Percentiles rank a stretch among this genome's conserved stretches.
These are phyloP conservation scores for Flaveria linearis DNA, from an alignment of 129 eudicot species.

Conservation along the genomic window DNA sequence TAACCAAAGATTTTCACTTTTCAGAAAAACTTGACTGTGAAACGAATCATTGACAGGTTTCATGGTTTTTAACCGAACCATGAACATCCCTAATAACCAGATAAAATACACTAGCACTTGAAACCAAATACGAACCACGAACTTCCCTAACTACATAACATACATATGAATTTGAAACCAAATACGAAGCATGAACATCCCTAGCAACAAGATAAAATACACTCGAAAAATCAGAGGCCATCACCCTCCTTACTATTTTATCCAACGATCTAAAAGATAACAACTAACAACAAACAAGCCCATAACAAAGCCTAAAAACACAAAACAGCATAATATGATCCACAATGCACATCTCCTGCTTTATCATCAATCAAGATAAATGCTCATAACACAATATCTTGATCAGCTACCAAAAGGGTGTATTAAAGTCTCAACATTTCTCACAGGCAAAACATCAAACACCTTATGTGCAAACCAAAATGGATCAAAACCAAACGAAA, in stretches of 20 bases:
- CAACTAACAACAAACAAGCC: not conserved
- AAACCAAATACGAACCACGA: not conserved
- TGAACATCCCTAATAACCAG: not conserved
- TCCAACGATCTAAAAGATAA: not conserved
- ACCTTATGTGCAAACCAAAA: not conserved
- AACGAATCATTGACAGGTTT: not conserved
- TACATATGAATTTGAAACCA: no score
- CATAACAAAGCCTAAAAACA: not conserved
- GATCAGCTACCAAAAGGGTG: not conserved
- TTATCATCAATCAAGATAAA: not conserved
- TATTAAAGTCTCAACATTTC: not conserved
- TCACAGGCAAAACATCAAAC: not conserved
- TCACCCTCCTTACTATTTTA: not conserved
- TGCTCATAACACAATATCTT: not conserved
- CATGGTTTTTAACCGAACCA: not conserved
- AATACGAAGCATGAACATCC: no score
- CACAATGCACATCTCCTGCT: slow-evolving; percentile 5
- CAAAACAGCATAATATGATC: not conserved
- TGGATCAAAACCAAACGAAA: not conserved
- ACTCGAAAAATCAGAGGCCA: no score
- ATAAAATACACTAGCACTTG: not conserved
- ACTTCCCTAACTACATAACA: not conserved
- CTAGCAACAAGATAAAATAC: no score
- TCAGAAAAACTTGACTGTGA: no score
- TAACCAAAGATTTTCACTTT: no score